Evolutionary conservation across 2,329 filamentous ascomycete species (phyloP), one percentile per base, ranked within the genome.

Genomic region (Paraphaeosphaeria sporulosa): DNA sequence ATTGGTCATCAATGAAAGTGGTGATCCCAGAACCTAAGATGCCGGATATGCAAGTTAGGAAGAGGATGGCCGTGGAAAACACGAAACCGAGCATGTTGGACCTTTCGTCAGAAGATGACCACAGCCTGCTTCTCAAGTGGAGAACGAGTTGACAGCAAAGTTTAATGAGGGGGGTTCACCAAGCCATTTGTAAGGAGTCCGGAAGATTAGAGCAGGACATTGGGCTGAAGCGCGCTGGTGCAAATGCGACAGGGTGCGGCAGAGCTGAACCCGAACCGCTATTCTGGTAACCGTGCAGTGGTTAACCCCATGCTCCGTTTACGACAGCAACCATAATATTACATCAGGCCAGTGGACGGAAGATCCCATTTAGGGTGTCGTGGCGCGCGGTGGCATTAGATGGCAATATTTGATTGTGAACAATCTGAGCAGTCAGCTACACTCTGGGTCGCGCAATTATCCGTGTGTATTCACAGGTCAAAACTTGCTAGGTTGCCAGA

Each of bases 1-100:
- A 68, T 13, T 60, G 55, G 10, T 19, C 54, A 47, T 68, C 65
- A 4, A 52, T 62, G 54, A 66, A 68, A 1, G 59, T 53, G 1
- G 59, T 64, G 40, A 68, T 66, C 13, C 61, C 65, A 4, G 64
- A 61, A 2, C 60, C 60, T 9, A 59, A 27, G 5, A 32, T 46
- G 42, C 47, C 52, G 4, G 32, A 30, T 19, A 57, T 13, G 1
- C 51, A 30, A 19, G 43, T 42, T 23, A 42, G 12, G 8, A 53
- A n/a, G 6, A 30, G 7, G 15, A 59, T 7, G 12, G 44, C 10
- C 46, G 43, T 15, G 19, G 50, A 60, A 42, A 34, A 46, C 25
- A 36, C 30, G 40, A 25, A 56, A 36, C 40, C 49, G n/a, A 52
- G 30, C 58, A 60, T 58, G 12, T 55, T 42, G 51, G 48, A 62